Conservation (phyloP, 257 asterid species). For the Nicotiana noctiflora region DNA sequence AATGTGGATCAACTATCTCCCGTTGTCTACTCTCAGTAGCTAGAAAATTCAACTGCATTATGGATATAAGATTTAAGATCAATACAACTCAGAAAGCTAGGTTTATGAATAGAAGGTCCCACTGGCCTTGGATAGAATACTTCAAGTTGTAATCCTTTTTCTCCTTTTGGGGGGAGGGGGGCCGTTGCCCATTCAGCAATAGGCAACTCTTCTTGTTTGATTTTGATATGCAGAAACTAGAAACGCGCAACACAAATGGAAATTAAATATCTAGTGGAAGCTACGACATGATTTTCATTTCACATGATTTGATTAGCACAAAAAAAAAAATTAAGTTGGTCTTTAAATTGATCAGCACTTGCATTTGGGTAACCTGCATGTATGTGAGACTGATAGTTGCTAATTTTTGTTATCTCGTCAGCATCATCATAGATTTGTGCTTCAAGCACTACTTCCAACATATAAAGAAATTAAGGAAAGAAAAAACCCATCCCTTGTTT, state of each 20-base stretch:
- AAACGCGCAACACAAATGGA: not conserved
- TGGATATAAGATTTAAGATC: not conserved
- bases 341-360: not conserved
- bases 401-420: not conserved
- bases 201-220: not conserved
- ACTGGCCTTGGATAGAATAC: not conserved
- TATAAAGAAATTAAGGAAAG: too few species aligned
- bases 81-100: not conserved
- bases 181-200: not conserved
- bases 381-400: not conserved
- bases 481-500: not conserved
- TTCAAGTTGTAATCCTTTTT: not conserved
- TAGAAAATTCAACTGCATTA: conserved; percentile 62
- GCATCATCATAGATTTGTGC: not conserved
- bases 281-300: not conserved
- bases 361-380: not conserved
- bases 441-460: not conserved
- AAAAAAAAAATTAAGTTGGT: not conserved
- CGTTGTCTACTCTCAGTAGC: conserved; percentile 68
- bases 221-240: not conserved
- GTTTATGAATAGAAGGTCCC: not conserved
- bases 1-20: conserved; percentile 69
- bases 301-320: not conserved
- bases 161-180: not conserved
- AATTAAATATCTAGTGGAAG: not conserved